Evolutionary conservation across 306 rosid genomes (phyloP), one percentile per base, ranked within the genome.

Genomic region (Amphicarpaea edgeworthii): DNA sequence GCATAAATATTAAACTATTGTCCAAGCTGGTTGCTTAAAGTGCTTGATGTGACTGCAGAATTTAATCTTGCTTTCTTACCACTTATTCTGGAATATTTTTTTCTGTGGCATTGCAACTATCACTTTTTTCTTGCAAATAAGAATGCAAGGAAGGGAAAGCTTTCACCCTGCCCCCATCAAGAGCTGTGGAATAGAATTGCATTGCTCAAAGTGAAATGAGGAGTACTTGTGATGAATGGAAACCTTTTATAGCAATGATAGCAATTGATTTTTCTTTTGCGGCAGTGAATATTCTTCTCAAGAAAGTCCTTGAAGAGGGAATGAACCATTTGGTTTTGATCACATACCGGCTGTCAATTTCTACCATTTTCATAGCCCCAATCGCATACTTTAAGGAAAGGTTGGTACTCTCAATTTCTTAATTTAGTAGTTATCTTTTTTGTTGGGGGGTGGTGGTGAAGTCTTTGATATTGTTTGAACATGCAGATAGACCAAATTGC

Each of bases 251-350:
- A 43, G 87, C 61, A 76, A 93, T 93, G 98, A 46, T 91, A 53
- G 91, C 87, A 51, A 83, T 91, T 72, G 91, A 89, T 84, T 72
- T 91, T 60, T 73, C 84, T 59, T 87, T 93, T 17, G 91, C 98
- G 6, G 24, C 75, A 7, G 89, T 88, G 85, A 93, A 93, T 82
- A 86, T 90, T 88, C 93, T 91, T 77, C 93, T 93, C 49, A 90
- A 90, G 92, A 83, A 89, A 81, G 89, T 90, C 77, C 93, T 93
- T 70, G 88, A 91, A 12, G 86, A 88, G 64, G 98, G 94, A 69
- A 87, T 91, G 84, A 88, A 90, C 87, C 98, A 85, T 81, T 87
- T 91, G 91, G 98, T 93, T 88, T 82, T 93, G 19, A 86, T 91
- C 62, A 93, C 97, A 4, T 93, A 90, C 74, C 85, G 98, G 8